Base-by-base conservation (phyloP, 176 grass and related monocot genomes). In the Carex pumila region DNA sequence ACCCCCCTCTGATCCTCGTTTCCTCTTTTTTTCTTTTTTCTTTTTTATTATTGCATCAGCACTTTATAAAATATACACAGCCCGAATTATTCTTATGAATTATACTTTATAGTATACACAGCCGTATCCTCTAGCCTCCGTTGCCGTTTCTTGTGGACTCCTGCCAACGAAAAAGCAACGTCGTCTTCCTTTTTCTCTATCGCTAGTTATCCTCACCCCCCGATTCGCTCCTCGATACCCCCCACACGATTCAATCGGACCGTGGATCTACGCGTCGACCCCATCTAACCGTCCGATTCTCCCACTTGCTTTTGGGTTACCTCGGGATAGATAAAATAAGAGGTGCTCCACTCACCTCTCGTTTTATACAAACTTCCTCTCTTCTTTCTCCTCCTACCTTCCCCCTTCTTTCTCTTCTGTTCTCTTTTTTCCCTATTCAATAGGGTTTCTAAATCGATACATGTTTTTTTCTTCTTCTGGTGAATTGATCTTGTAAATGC, bases 401-500 rank as follows among this genome's bases (percentile, higher is more conserved):
- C 10, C 18, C 19, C 12, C 39, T 9, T 31, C 25, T 25, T 1
- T 45, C 64, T 47, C 3, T 85, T 82, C 11, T 3, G 13, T 82
- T n/a, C 60, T 72, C 36, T 89, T 87, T 90, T 82, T 92, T 19
- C 86, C 88, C 89, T 86, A 60, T 87, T 56, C 55, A 75, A 82
- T 87, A 81, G 93, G 88, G 88, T 90, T 92, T 76, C 76, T 36
- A 39, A 56, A 80, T 36, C 11, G 39, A 9, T 4, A 52, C 43
- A 50, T 6, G 43, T 10, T 60, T 80, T 17, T 2, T 81, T 22
- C 34, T 79, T 29, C 30, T 37, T 60, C 32, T 1, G 4, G 30
- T 34, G 76, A 81, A 45, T 87, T 31, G 29, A 63, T 22, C 86
- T 83, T 84, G 93, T 91, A 77, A 72, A 95, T 96, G 94, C 94